Base-by-base conservation (phyloP, 352 stramenopile species). In the Elongisporangium undulatum region DNA sequence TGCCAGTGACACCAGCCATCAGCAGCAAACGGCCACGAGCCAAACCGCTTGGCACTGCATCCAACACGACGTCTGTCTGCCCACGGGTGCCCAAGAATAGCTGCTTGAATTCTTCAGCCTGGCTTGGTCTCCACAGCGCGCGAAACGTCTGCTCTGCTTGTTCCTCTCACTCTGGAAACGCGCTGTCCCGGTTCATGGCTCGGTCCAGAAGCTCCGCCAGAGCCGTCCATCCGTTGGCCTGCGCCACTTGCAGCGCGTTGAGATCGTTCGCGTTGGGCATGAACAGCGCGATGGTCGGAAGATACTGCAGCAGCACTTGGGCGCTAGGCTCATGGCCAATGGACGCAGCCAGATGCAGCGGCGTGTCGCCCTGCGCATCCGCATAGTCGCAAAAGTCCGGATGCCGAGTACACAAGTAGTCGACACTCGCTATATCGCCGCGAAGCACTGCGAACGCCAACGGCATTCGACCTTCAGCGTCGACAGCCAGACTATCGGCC, bases 361-460 rank as follows among this genome's bases (percentile, higher is more conserved):
- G 78, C 23, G 80, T 90, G 45, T 90, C 86, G n/a, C 82, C 82
- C 24, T 71, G 64, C 3, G 67, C 57, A 50, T 92, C 82, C 2
- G 78, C 75, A 51, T 90, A 92, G 60, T 90, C 80, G 12, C 82
- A 75, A 60, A 92, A 90, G 23, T 90, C 80, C 0, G 77, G 75
- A 38, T 84, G 67, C 19, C 77, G 68, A 1, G 49, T 55, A 49
- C 74, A 86, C 34, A 92, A 61, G 56, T 77, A 85, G 34, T 62
- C 55, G 26, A 89, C 77, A 58, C 80, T 87, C 1, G 62, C 71
- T 1, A 72, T 48, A 41, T 90, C 80, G 9, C 73, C 68, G 0
- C 75, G 67, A 15, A 89, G 61, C 56, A 78, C 89, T 10, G 79
- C 82, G 51, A 89, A 88, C 2, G 75, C 61, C 13, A 92, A 56